These are phyloP conservation scores for Melocanna baccifera DNA, from an alignment of 176 grass and related monocot genomes.

Conservation along the genomic window DNA sequence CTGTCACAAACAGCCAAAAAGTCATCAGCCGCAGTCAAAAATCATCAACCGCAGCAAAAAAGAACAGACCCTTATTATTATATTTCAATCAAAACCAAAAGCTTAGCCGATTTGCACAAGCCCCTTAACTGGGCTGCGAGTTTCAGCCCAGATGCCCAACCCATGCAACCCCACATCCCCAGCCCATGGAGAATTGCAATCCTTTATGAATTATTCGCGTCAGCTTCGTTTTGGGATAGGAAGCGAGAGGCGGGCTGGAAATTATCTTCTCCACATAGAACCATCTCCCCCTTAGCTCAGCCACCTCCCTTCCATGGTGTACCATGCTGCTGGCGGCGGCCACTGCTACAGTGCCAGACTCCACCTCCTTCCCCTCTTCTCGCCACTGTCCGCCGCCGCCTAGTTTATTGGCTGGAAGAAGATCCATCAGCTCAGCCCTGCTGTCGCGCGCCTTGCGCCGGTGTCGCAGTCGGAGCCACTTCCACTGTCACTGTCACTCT, in stretches of 20 bases:
- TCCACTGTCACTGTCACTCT: background rate
- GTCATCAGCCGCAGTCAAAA: too few species aligned
- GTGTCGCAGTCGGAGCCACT: slow-evolving; percentile 2
- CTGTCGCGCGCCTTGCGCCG: background rate
- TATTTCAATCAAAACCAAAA: too few species aligned
- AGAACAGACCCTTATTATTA: too few species aligned
- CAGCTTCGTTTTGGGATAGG: slow-evolving; percentile 37
- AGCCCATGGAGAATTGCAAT: background rate
- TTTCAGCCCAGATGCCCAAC: background rate
- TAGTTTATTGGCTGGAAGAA: background rate
- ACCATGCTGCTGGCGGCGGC: slow-evolving; percentile 46
- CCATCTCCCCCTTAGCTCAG: background rate
- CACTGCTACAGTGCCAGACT: slow-evolving; percentile 23
- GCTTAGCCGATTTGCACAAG: too few species aligned
- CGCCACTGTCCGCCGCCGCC: background rate
- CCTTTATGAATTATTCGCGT: background rate
- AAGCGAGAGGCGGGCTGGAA: slow-evolving; percentile 27
- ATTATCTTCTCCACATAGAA: background rate
- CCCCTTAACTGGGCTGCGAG: too few species aligned
- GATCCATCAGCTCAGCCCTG: background rate
- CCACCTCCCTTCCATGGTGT: slow-evolving; percentile 41
- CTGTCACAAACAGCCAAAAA: too few species aligned
- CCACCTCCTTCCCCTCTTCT: slow-evolving; percentile 6
- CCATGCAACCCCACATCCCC: background rate
- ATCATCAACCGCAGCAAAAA: too few species aligned